phyloP scores from a whole-genome alignment of 164 flowering plant species.

The Nymphaea thermarum region DNA sequence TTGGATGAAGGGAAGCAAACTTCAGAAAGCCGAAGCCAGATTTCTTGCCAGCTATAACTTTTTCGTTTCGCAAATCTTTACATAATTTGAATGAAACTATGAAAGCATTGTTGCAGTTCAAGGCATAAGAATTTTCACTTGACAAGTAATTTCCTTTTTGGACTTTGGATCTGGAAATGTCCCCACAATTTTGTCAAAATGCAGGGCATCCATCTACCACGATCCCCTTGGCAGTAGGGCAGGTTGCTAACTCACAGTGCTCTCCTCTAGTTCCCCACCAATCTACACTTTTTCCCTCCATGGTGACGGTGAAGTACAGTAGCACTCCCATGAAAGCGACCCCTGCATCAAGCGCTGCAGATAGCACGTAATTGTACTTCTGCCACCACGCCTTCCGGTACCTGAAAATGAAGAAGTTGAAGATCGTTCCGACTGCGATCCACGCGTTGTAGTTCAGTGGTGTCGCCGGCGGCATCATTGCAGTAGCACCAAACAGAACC shows the following conservation, averaged over 20 bases:
- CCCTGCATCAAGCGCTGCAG: constrained; percentile 22
- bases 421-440: constrained; percentile 10
- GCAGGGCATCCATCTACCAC: constrained; percentile 15
- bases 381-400: constrained; percentile 19
- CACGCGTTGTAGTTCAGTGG: constrained; percentile 15
- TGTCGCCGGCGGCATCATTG: constrained; percentile 15
- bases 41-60: too few relatives aligned
- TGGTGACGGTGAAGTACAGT: constrained; percentile 9
- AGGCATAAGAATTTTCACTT: too few relatives aligned
- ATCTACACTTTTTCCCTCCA: constrained; percentile 3
- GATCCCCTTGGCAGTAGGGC: constrained; percentile 21
- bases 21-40: too few relatives aligned
- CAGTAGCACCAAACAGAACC: constrained; percentile 17
- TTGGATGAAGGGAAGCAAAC: too few relatives aligned
- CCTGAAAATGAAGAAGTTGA: constrained; percentile 16
- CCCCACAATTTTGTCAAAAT: not conserved
- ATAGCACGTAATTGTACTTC: constrained; percentile 21
- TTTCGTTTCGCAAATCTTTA: too few relatives aligned
- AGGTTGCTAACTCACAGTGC: constrained; percentile 17
- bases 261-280: constrained; percentile 24
- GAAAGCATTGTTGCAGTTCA: too few relatives aligned
- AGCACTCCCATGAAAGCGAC: constrained; percentile 17
- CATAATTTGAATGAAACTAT: too few relatives aligned
- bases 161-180: too few relatives aligned
- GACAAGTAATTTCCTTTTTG: too few relatives aligned